phyloP scores from a whole-genome alignment of 306 rosid genomes.

The Rosa multiflora region DNA sequence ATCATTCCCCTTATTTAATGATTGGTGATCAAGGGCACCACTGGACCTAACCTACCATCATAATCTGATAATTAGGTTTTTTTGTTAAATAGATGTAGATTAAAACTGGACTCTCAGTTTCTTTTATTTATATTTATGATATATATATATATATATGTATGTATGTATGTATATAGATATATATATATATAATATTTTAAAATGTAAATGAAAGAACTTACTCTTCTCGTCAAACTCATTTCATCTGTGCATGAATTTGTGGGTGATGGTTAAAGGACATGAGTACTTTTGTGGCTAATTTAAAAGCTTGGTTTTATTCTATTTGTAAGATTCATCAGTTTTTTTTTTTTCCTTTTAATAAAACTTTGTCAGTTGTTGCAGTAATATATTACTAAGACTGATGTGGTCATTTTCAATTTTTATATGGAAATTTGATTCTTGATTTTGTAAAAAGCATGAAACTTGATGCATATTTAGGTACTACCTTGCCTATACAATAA shows the following conservation, averaged over 20 bases:
- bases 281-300: not conserved
- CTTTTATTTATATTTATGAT: too few relatives aligned
- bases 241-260: not conserved
- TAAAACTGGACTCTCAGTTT: too few relatives aligned
- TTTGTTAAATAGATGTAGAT: too few relatives aligned
- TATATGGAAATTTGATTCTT: not conserved
- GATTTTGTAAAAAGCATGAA: not conserved
- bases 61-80: not conserved
- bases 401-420: not conserved
- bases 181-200: not conserved
- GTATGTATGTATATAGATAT: too few relatives aligned
- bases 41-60: not conserved
- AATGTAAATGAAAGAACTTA: not conserved
- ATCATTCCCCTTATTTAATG: not conserved
- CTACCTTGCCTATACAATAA: not conserved
- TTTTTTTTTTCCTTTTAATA: not conserved
- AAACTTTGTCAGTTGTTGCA: not conserved
- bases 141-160: too few relatives aligned
- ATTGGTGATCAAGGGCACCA: not conserved
- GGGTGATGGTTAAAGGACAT: not conserved
- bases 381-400: not conserved
- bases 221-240: not conserved
- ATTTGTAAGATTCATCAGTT: not conserved
- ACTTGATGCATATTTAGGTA: not conserved
- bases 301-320: not conserved